Evolutionary conservation across 257 asterid species (phyloP).

Genomic region (Ajuga chamaepitys): DNA sequence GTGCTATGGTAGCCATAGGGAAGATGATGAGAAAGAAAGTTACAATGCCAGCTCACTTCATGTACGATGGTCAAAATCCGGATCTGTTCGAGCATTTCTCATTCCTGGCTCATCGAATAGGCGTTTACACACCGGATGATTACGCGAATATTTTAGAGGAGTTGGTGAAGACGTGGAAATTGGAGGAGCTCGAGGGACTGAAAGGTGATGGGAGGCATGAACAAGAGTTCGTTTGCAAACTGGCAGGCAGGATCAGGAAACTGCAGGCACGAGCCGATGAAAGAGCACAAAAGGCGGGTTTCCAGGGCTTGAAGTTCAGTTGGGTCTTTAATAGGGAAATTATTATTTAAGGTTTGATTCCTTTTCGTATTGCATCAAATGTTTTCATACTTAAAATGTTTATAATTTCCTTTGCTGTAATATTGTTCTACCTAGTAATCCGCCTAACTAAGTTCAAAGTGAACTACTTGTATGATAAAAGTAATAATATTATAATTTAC

Average conservation of each 20-base stretch:
- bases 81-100: constrained; percentile 23
- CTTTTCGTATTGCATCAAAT: too few species aligned
- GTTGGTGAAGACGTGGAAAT: neutral
- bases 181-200: neutral
- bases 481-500: too few species aligned
- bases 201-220: neutral
- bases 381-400: too few species aligned
- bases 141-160: neutral
- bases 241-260: neutral
- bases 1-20: constrained; percentile 25
- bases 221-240: neutral
- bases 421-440: too few species aligned
- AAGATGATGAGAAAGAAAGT: constrained; percentile 35
- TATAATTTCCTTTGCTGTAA: too few species aligned
- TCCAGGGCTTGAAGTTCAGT: neutral
- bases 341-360: neutral
- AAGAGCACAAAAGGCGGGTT: constrained; percentile 7
- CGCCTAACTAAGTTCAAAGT: too few species aligned
- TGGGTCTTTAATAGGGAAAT: neutral
- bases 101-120: constrained; percentile 4
- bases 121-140: neutral
- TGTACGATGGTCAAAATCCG: constrained; percentile 28
- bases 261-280: neutral
- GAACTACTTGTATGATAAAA: too few species aligned
- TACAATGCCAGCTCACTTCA: constrained; percentile 29